Evolutionary conservation across 2,329 filamentous ascomycete species (phyloP).

Genomic region (Leptographium galeiforme): DNA sequence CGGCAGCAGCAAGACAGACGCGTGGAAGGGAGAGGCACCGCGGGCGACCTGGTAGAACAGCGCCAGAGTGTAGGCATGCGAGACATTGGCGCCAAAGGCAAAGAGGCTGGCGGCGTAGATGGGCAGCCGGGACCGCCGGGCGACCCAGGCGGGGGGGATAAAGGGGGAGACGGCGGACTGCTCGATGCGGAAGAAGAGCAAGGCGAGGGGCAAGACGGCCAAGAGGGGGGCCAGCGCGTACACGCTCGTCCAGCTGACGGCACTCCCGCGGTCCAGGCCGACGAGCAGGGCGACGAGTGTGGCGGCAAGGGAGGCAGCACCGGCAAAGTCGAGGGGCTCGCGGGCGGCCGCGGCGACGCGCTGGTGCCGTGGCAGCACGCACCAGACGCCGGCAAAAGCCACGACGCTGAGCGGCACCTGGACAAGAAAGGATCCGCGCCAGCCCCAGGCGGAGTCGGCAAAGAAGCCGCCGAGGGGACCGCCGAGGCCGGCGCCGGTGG

Average conservation of each 20-base stretch:
- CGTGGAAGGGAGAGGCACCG: neutral
- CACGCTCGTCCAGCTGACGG: neutral
- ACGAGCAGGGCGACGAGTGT: neutral
- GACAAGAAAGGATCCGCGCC: neutral
- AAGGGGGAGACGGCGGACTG: neutral
- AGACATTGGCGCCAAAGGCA: neutral
- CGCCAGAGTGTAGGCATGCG: neutral
- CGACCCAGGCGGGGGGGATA: neutral
- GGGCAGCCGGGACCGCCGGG: neutral
- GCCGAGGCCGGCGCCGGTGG: slow-evolving; percentile 50
- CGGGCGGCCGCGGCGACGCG: neutral
- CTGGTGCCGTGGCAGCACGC: neutral
- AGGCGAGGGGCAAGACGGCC: neutral
- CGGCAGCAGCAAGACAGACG: neutral
- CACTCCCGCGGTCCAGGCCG: neutral
- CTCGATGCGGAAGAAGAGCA: neutral
- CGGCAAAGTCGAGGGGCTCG: neutral
- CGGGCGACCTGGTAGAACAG: neutral
- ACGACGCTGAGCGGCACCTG: neutral
- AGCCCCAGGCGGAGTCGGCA: neutral
- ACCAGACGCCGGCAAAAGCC: neutral
- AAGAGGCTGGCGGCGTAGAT: neutral
- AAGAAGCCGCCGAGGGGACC: slow-evolving; percentile 20
- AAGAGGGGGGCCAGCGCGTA: neutral
- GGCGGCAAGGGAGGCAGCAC: neutral